Percentiles rank a stretch among this genome's conserved stretches.
phyloP scores from a whole-genome alignment of 768 basidiomycete species.

The Epithele typhae region DNA sequence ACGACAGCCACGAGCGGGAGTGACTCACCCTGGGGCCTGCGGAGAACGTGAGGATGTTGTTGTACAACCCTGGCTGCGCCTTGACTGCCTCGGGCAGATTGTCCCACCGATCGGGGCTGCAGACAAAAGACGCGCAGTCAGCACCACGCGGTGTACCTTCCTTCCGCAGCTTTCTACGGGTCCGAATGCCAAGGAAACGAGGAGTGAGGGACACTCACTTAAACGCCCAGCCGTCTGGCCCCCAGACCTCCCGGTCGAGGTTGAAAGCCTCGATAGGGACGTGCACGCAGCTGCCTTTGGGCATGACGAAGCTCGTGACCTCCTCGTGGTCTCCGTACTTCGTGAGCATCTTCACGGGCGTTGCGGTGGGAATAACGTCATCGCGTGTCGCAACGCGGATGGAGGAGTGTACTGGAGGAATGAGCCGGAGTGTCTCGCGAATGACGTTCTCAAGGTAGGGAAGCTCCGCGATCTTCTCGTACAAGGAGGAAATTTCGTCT shows the following conservation, averaged over 20 bases:
- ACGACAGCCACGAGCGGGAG: background rate
- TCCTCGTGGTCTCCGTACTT: constrained; percentile 42
- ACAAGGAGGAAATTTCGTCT: constrained; percentile 64
- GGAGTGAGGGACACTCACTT: constrained; percentile 38
- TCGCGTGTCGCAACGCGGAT: constrained; percentile 74
- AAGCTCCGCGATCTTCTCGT: constrained; percentile 51
- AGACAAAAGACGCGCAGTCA: background rate
- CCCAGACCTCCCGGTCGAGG: constrained; percentile 75
- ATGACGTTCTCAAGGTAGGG: constrained; percentile 75
- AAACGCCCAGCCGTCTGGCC: constrained; percentile 77
- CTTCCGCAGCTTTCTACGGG: too few relatives aligned
- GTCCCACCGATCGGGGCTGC: constrained; percentile 80
- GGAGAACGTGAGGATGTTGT: constrained; percentile 72
- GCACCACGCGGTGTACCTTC: too few relatives aligned
- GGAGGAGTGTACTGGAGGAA: constrained; percentile 79
- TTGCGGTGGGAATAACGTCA: constrained; percentile 70
- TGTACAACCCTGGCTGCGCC: constrained; percentile 68
- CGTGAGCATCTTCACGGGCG: constrained; percentile 45
- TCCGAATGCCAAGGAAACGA: too few relatives aligned
- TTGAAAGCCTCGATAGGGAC: constrained; percentile 79
- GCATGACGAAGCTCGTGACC: constrained; percentile 43
- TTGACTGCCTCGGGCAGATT: constrained; percentile 63
- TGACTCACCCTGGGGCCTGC: constrained; percentile 71
- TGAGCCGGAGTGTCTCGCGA: constrained; percentile 71
- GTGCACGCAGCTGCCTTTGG: constrained; percentile 72